Conservation (phyloP, 352 stramenopile species). For the Paralagenidium karlingii region DNA sequence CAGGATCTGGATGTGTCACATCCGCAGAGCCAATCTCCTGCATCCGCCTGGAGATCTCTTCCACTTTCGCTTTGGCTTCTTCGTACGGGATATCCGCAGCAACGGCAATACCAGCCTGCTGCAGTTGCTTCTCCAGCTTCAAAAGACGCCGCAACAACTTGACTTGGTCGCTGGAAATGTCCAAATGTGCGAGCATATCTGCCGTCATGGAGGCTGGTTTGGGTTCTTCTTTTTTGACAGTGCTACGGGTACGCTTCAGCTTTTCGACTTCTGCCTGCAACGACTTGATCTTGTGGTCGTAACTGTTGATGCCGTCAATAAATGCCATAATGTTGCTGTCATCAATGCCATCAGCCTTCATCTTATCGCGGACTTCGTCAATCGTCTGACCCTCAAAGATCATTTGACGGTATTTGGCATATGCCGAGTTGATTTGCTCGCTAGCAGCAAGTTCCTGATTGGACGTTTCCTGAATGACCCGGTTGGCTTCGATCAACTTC, state of each 20-base stretch:
- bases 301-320: conserved; percentile 76
- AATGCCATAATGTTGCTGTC: conserved; percentile 59
- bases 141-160: conserved; percentile 64
- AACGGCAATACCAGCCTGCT: conserved; percentile 77
- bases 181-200: conserved; percentile 63
- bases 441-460: conserved; percentile 18
- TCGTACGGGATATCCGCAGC: conserved; percentile 90
- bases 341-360: conserved; percentile 66
- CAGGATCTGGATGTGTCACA: conserved; percentile 70
- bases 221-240: conserved; percentile 23
- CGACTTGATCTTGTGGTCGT: conserved; percentile 69
- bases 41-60: conserved; percentile 86
- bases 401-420: conserved; percentile 50
- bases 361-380: conserved; percentile 59
- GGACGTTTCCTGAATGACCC: conserved; percentile 57
- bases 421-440: conserved; percentile 33
- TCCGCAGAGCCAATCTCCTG: conserved; percentile 86
- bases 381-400: conserved; percentile 53
- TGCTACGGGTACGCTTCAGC: conserved; percentile 46
- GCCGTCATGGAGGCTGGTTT: too few relatives aligned
- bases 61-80: conserved; percentile 83
- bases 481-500: conserved; percentile 78
- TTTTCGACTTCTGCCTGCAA: conserved; percentile 78
- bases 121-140: conserved; percentile 75
- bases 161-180: conserved; percentile 63